phyloP scores from a whole-genome alignment of 2,329 filamentous ascomycete genomes.

The Cercospora sojina region DNA sequence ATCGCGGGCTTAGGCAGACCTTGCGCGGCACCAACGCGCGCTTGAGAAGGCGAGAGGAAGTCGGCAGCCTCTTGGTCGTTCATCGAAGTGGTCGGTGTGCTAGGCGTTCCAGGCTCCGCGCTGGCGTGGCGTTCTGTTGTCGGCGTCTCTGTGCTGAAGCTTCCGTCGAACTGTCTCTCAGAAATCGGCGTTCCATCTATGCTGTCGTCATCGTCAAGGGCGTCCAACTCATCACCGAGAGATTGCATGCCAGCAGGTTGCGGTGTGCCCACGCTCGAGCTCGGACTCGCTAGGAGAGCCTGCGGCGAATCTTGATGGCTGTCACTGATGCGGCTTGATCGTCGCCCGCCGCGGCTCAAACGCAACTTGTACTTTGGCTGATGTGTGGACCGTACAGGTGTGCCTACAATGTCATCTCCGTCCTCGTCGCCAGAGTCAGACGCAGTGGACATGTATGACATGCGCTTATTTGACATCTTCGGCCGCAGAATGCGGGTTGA shows the following conservation, averaged over 20 bases:
- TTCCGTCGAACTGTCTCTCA: constrained; percentile 19
- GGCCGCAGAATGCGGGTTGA: constrained; percentile 21
- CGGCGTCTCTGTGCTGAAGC: constrained; percentile 22
- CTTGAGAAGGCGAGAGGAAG: constrained; percentile 4
- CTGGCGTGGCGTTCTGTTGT: constrained; percentile 41
- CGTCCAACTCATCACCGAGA: constrained; percentile 85
- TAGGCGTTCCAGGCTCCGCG: constrained; percentile 30
- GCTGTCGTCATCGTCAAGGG: constrained; percentile 65
- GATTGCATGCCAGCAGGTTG: constrained; percentile 63
- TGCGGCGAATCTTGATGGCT: constrained; percentile 28
- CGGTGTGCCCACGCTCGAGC: constrained; percentile 41
- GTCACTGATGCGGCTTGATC: constrained; percentile 53
- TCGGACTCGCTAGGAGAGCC: constrained; percentile 27
- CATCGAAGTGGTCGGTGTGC: constrained; percentile 16
- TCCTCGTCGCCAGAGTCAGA: constrained; percentile 80
- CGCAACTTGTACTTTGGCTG: constrained; percentile 71
- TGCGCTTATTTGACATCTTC: constrained; percentile 49
- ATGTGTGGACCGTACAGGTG: constrained; percentile 62
- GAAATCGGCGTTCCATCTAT: constrained; percentile 44
- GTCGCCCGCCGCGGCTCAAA: constrained; percentile 58
- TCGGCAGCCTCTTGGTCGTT: constrained; percentile 16
- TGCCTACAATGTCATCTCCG: constrained; percentile 56
- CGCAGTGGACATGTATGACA: constrained; percentile 81
- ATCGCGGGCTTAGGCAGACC: constrained; percentile 41
- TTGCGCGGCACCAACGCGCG: neutral